Evolutionary conservation across 2,329 filamentous ascomycete species (phyloP).

Genomic region (Xylariaceae sp.): DNA sequence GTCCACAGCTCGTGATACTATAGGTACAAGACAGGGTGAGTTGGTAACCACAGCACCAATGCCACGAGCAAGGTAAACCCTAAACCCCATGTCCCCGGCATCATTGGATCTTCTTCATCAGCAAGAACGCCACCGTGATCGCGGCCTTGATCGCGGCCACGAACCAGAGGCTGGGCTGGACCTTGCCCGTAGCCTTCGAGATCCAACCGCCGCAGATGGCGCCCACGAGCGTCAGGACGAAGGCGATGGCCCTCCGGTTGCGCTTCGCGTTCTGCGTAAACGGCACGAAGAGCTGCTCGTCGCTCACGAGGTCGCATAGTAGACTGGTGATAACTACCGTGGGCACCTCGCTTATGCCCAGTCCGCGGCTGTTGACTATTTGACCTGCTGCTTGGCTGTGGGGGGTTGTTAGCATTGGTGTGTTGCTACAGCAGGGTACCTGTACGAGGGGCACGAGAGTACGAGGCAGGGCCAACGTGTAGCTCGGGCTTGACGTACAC

Average conservation of each 20-base stretch:
- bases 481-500: too few species aligned
- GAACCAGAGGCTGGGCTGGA: slow-evolving; percentile 38
- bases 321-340: slow-evolving; percentile 48
- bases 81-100: too few species aligned
- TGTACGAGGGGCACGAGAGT: too few species aligned
- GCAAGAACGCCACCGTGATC: slow-evolving; percentile 25
- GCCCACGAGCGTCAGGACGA: slow-evolving; percentile 37
- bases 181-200: slow-evolving; percentile 32
- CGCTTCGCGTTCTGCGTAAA: slow-evolving; percentile 39
- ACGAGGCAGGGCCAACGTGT: too few species aligned
- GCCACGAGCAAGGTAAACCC: too few species aligned
- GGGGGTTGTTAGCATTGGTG: too few species aligned
- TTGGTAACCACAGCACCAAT: too few species aligned
- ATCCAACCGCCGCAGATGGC: slow-evolving; percentile 42
- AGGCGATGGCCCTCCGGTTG: slow-evolving; percentile 37
- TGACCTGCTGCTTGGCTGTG: slow-evolving; percentile 49
- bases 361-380: slow-evolving; percentile 42
- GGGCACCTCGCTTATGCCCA: slow-evolving; percentile 48
- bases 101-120: too few species aligned
- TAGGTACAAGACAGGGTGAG: too few species aligned
- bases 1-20: too few species aligned
- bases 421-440: too few species aligned
- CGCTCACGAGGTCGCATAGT: slow-evolving; percentile 46
- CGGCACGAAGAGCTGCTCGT: slow-evolving; percentile 38
- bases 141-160: slow-evolving; percentile 35